Evolutionary conservation across 108 stramenopile genomes (phyloP).

Genomic region (Parietichytrium sp.): DNA sequence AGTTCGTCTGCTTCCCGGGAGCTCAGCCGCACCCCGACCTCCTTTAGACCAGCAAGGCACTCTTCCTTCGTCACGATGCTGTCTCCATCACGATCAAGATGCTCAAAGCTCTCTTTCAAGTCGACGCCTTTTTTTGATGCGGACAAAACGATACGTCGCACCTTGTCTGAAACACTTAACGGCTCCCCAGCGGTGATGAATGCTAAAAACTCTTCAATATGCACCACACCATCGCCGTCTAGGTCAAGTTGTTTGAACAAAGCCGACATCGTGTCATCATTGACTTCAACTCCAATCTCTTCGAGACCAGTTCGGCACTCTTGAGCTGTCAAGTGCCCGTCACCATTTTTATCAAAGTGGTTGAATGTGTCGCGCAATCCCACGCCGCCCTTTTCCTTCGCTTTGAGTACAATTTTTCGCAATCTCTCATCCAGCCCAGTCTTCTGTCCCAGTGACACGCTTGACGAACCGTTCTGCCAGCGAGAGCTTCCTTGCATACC

Average conservation of each 20-base stretch:
- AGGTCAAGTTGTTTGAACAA: slow-evolving; percentile 44
- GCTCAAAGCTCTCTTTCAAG: slow-evolving; percentile 51
- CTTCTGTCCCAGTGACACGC: background rate
- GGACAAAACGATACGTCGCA: slow-evolving; percentile 45
- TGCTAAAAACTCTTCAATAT: slow-evolving; percentile 53
- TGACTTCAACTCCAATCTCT: background rate
- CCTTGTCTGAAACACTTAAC: slow-evolving; percentile 41
- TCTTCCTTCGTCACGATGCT: slow-evolving; percentile 49
- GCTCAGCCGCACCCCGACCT: slow-evolving; percentile 44
- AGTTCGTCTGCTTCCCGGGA: slow-evolving; percentile 24
- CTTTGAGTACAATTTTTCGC: background rate
- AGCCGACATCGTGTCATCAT: background rate
- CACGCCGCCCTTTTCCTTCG: slow-evolving; percentile 26
- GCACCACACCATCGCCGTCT: slow-evolving; percentile 52
- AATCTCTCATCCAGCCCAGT: background rate
- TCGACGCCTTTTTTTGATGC: slow-evolving; percentile 42
- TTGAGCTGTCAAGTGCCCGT: slow-evolving; percentile 19
- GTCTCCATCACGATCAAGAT: slow-evolving; percentile 53
- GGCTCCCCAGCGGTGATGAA: slow-evolving; percentile 43
- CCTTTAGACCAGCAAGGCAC: slow-evolving; percentile 45
- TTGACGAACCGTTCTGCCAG: background rate
- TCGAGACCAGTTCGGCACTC: slow-evolving; percentile 19
- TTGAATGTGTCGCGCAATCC: slow-evolving; percentile 24
- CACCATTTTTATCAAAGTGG: slow-evolving; percentile 47
- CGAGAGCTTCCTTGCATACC: background rate